Evolutionary conservation across 2,329 filamentous ascomycete species (phyloP), one percentile per base, ranked within the genome.

Genomic region (Arachnomyces sp.): DNA sequence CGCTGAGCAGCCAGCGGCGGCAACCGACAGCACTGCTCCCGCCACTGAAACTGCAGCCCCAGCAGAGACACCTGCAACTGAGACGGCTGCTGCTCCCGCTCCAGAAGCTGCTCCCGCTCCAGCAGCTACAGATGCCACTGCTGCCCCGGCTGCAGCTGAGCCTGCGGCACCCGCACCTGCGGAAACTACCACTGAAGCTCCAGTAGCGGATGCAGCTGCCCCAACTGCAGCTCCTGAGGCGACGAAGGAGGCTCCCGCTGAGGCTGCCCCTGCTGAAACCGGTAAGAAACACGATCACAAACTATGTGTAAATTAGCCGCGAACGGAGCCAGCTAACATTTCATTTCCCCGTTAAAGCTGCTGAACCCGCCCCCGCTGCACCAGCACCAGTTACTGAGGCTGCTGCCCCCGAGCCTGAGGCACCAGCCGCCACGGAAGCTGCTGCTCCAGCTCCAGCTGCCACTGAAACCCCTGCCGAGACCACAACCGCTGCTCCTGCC

Each of bases 1-100:
- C 20, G 48, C 45, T 7, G 35, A 36, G 3, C n/a, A n/a, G n/a
- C n/a, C n/a, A n/a, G n/a, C n/a, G n/a, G 42, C 45, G 28, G 32
- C 50, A 6, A 43, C 43, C 28, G 34, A 36, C 29, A 18, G 18
- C 9, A 31, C 44, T 6, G 32, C 40, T n/a, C 43, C 42, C 14
- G 47, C 38, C 11, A 20, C 39, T 15, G n/a, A n/a, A n/a, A n/a
- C n/a, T n/a, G 28, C 36, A 17, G 17, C 20, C 11, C 38, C 48
- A 8, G 36, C 28, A 9, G 38, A 41, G 12, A 35, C 40, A 15
- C 15, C 46, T 43, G 39, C 40, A 15, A 40, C 43, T 13, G 45
- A 47, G 29, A 34, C 40, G 7, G 33, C 44, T 17, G 37, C 40
- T 3, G 42, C 34, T 29, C 30, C 39, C 9, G 31, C 34, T 31